A percentile compares a stretch with the other conserved stretches of the same genome.
These are phyloP conservation scores for Wickerhamomyces queroliae DNA, from an alignment of 805 yeast species.

Conservation along the genomic window DNA sequence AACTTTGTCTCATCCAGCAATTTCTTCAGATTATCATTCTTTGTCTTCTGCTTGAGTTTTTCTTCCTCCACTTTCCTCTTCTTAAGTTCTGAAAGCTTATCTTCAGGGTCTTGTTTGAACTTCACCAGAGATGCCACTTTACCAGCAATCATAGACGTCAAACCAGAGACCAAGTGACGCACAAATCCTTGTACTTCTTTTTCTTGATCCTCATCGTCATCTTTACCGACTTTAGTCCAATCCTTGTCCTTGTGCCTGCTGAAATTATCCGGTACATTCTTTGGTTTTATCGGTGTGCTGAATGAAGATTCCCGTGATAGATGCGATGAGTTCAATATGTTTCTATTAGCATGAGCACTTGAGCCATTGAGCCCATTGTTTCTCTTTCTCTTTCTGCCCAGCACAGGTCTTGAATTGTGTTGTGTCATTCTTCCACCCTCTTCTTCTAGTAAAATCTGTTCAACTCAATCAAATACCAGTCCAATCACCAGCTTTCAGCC, in stretches of 20 bases:
- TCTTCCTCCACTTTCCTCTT: conserved; percentile 5
- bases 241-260: neutral
- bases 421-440: conserved; percentile 2
- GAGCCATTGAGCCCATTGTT: neutral
- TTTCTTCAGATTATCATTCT: conserved; percentile 3
- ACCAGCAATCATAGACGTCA: neutral
- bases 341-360: neutral
- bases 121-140: neutral
- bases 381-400: conserved; percentile 10
- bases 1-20: conserved; percentile 7
- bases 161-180: neutral
- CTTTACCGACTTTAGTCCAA: neutral
- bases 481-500: no score
- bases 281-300: neutral
- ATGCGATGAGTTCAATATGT: neutral
- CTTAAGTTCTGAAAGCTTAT: conserved; percentile 2
- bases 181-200: neutral
- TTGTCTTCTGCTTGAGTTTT: conserved; percentile 5
- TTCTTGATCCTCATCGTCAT: neutral
- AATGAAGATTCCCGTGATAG: neutral
- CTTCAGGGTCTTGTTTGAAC: conserved; percentile 2
- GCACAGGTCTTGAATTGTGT: conserved; percentile 4
- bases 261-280: neutral
- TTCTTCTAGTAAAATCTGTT: neutral
- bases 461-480: no score